Percentiles rank a stretch among this genome's conserved stretches.
Conservation (phyloP, 2,329 filamentous ascomycete genomes). For the Setomelanomma holmii region DNA sequence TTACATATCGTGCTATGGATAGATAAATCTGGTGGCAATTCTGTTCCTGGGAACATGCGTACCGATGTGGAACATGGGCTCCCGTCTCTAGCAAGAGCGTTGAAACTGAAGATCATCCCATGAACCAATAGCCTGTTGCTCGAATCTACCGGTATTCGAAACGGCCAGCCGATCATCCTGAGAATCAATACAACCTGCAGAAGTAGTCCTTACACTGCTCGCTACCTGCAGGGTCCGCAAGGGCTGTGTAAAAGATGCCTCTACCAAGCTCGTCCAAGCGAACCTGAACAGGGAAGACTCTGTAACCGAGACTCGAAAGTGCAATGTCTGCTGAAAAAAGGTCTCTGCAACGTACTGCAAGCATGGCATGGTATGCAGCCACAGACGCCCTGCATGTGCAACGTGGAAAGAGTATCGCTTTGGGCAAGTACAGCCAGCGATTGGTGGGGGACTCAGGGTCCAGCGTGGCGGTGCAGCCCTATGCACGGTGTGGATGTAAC, state of each 20-base stretch:
- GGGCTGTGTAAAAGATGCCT: background rate
- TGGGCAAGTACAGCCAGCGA: conserved; percentile 6
- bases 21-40: conserved; percentile 26
- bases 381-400: conserved; percentile 6
- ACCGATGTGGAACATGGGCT: conserved; percentile 8
- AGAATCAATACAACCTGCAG: conserved; percentile 12
- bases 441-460: conserved; percentile 21
- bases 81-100: conserved; percentile 2
- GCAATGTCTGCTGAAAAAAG: conserved; percentile 11
- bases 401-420: conserved; percentile 10
- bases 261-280: conserved; percentile 3
- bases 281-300: conserved; percentile 15
- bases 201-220: conserved; percentile 5
- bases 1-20: conserved; percentile 16
- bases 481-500: conserved; percentile 17
- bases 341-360: conserved; percentile 15
- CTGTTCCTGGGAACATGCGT: conserved; percentile 15
- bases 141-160: conserved; percentile 5
- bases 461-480: conserved; percentile 30
- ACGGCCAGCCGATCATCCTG: background rate
- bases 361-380: conserved; percentile 2
- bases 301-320: conserved; percentile 9
- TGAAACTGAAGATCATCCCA: conserved; percentile 17
- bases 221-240: conserved; percentile 3
- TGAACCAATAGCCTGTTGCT: conserved; percentile 12